phyloP scores from a whole-genome alignment of 176 grass and related monocot genomes.

The Cenchrus purpureus region DNA sequence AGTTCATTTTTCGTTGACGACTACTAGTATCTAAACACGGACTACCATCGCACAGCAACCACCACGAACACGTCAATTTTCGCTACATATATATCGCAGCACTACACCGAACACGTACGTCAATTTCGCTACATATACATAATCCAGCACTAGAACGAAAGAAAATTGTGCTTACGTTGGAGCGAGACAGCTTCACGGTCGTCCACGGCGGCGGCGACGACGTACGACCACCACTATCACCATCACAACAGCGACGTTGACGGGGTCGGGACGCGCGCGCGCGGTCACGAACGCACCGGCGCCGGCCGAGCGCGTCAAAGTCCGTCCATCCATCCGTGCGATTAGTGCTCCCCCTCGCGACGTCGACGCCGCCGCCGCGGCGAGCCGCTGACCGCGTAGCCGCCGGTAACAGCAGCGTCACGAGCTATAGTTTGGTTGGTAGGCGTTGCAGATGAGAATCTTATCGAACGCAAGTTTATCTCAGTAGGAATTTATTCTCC shows the following conservation, averaged over 20 bases:
- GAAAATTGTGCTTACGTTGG: background rate
- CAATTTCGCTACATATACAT: background rate
- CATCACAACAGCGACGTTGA: background rate
- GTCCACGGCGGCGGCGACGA: background rate
- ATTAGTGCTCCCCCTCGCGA: background rate
- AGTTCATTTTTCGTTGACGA: too few relatives aligned
- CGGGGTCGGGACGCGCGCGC: background rate
- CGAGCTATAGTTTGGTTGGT: too few relatives aligned
- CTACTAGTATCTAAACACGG: too few relatives aligned
- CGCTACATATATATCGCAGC: background rate
- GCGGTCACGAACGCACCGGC: background rate
- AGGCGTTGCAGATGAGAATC: too few relatives aligned
- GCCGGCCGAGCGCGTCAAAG: slow-evolving; percentile 1
- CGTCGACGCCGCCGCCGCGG: background rate
- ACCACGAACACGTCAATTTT: background rate
- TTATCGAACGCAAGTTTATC: too few relatives aligned
- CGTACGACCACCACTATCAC: background rate
- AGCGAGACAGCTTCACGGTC: background rate
- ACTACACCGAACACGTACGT: background rate
- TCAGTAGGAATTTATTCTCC: too few relatives aligned
- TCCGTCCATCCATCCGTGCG: background rate
- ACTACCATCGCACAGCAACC: too few relatives aligned
- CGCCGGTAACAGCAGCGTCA: background rate
- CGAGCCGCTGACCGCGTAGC: too few relatives aligned
- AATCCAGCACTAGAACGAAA: background rate